Conservation (phyloP, 257 asterid genomes). For the Fraxinus excelsior region DNA sequence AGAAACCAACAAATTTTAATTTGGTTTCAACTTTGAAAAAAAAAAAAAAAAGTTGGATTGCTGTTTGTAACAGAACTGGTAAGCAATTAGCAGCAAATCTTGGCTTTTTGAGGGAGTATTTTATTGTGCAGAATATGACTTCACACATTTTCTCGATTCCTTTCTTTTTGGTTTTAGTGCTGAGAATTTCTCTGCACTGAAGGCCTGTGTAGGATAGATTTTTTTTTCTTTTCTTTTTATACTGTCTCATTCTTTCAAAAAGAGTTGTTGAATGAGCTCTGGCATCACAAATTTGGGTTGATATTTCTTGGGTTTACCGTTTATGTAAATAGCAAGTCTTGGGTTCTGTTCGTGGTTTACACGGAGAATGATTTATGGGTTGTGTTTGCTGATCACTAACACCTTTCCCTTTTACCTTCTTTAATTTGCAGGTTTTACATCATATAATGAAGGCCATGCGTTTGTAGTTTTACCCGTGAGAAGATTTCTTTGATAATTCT, state of each 20-base stretch:
- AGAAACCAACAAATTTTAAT: not conserved
- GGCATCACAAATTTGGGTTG: constrained; percentile 19
- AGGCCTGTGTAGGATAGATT: constrained; percentile 32
- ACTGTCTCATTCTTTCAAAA: not conserved
- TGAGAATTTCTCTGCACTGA: constrained; percentile 27
- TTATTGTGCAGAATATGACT: constrained; percentile 23
- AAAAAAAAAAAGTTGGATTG: constrained; percentile 28
- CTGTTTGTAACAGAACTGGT: constrained; percentile 37
- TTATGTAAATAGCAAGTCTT: constrained; percentile 27
- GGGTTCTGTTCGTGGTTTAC: constrained; percentile 40
- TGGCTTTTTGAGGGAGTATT: constrained; percentile 34
- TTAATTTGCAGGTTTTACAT: constrained; percentile 12
- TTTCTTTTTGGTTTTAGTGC: constrained; percentile 49
- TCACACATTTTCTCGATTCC: constrained; percentile 32
- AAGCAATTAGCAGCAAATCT: constrained; percentile 39
- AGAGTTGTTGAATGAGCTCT: constrained; percentile 14
- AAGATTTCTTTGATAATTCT: constrained; percentile 19
- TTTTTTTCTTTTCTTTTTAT: constrained; percentile 2
- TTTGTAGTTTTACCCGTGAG: not conserved
- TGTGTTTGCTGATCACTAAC: constrained; percentile 25
- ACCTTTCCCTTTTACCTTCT: constrained; percentile 1
- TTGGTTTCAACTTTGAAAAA: constrained; percentile 18
- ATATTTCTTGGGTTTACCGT: constrained; percentile 15
- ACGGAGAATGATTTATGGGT: constrained; percentile 52
- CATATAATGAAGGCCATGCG: not conserved